Evolutionary conservation across 495 filamentous ascomycete species (phyloP).

Genomic region (Penicillium tannophilum): DNA sequence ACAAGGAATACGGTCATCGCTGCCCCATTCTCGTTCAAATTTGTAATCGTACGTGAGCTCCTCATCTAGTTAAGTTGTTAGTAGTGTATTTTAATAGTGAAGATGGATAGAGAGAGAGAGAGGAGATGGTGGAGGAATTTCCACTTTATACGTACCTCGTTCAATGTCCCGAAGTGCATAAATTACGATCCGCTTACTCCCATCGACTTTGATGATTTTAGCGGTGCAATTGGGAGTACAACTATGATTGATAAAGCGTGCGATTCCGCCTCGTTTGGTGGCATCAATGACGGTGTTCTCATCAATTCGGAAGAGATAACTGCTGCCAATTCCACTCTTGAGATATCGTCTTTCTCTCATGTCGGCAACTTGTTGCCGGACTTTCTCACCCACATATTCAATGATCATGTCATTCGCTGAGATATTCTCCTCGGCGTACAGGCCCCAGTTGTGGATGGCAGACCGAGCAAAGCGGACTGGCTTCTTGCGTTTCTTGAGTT

Average conservation of each 20-base stretch:
- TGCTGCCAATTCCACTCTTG: slow-evolving; percentile 95
- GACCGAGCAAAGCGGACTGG: slow-evolving; percentile 97
- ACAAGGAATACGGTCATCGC: slow-evolving; percentile 93
- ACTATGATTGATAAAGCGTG: slow-evolving; percentile 98
- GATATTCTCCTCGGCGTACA: slow-evolving; percentile 98
- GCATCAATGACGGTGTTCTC: slow-evolving; percentile 97
- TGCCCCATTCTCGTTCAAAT: slow-evolving; percentile 95
- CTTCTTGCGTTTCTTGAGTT: slow-evolving; percentile 99
- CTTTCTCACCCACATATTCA: slow-evolving; percentile 97
- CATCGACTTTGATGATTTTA: slow-evolving; percentile 99
- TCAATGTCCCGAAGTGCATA: slow-evolving; percentile 94
- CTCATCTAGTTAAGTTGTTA: slow-evolving; percentile 72
- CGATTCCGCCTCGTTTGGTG: slow-evolving; percentile 97
- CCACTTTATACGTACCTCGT: slow-evolving; percentile 67
- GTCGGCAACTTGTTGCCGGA: slow-evolving; percentile 94
- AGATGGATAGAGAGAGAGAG: background rate
- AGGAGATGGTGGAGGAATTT: background rate
- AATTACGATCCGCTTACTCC: slow-evolving; percentile 98
- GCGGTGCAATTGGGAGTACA: slow-evolving; percentile 98
- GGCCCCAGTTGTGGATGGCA: slow-evolving; percentile 97
- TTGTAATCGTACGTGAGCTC: slow-evolving; percentile 99
- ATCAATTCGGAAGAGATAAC: slow-evolving; percentile 97
- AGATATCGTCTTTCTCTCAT: slow-evolving; percentile 89
- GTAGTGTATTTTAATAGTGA: slow-evolving; percentile 19
- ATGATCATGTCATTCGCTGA: slow-evolving; percentile 99